Conservation (phyloP, 306 rosid genomes). For the Acacia crassicarpa region DNA sequence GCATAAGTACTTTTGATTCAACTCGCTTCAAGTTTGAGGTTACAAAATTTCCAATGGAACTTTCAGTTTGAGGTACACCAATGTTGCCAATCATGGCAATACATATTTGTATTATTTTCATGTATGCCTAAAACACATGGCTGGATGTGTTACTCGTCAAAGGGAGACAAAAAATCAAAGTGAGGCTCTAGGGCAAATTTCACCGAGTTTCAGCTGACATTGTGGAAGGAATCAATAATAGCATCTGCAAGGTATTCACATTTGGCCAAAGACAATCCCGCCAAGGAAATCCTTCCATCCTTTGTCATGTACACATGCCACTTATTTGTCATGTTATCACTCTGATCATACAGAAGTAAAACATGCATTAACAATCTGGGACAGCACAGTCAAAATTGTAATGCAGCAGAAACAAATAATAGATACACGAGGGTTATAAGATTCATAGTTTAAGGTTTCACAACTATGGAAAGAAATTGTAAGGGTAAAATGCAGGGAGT, state of each 20-base stretch:
- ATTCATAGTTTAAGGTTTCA: background rate
- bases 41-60: slow-evolving; percentile 37
- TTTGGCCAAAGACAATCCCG: slow-evolving; percentile 88
- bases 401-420: slow-evolving; percentile 10
- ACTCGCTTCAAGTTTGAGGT: slow-evolving; percentile 14
- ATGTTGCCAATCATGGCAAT: slow-evolving; percentile 19
- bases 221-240: slow-evolving; percentile 80
- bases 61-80: slow-evolving; percentile 21
- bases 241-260: slow-evolving; percentile 97
- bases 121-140: slow-evolving; percentile 19
- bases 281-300: slow-evolving; percentile 97
- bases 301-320: slow-evolving; percentile 99
- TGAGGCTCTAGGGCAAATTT: slow-evolving; percentile 22
- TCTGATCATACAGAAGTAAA: slow-evolving; percentile 46
- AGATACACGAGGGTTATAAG: background rate
- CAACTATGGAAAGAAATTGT: background rate
- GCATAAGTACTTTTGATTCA: background rate
- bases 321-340: slow-evolving; percentile 87
- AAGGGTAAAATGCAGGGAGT: background rate
- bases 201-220: slow-evolving; percentile 66
- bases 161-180: slow-evolving; percentile 20
- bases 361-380: background rate
- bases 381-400: slow-evolving; percentile 19
- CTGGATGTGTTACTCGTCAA: slow-evolving; percentile 37
- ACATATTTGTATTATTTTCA: slow-evolving; percentile 32